Evolutionary conservation across 176 grass and related monocot species (phyloP), one percentile per base, ranked within the genome.

Genomic region (Triticum dicoccoides): DNA sequence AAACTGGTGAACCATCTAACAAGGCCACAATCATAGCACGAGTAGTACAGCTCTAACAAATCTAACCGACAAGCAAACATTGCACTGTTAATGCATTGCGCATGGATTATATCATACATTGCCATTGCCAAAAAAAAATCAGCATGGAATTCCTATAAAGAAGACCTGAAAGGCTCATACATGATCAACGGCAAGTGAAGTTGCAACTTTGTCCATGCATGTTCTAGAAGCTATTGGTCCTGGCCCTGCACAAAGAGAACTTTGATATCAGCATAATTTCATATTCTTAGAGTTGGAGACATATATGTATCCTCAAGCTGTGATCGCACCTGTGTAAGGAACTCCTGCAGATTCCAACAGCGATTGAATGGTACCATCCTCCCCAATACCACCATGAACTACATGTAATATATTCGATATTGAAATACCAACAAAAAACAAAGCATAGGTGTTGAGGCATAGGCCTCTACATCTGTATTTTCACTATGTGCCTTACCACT

Each of bases 381-480:
- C 96, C 67, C 96, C 96, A 79, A 98, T 95, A 69, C 96, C 96
- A 92, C 96, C 96, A 92, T 98, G 96, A 79, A 98, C 96, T 98
- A 78, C 85, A 86, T 52, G 78, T 62, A 88, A 88, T 45, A 76
- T 70, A 85, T 34, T 59, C 11, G 4, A 76, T 35, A 80, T 80
- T 80, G 23, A 56, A 42, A 73, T 42, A 42, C 34, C 34, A 75
- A 73, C 35, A 81, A 23, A 76, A 80, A 63, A 30, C 0, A 62
- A 91, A 73, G 13, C 47, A 11, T 23, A 25, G 33, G 6, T 35
- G 67, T 20, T 78, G 33, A 61, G 39, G 15, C 32, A 82, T 52
- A 54, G 9, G 44, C 44, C 30, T 86, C 11, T 44, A 8, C 11
- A 44, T 56, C 72, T 65, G 39, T 11, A 78, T 63, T 84, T 82